Evolutionary conservation across 1,284 basidiomycete species (phyloP), one percentile per base, ranked within the genome.

Genomic region (Malassezia brasiliensis): DNA sequence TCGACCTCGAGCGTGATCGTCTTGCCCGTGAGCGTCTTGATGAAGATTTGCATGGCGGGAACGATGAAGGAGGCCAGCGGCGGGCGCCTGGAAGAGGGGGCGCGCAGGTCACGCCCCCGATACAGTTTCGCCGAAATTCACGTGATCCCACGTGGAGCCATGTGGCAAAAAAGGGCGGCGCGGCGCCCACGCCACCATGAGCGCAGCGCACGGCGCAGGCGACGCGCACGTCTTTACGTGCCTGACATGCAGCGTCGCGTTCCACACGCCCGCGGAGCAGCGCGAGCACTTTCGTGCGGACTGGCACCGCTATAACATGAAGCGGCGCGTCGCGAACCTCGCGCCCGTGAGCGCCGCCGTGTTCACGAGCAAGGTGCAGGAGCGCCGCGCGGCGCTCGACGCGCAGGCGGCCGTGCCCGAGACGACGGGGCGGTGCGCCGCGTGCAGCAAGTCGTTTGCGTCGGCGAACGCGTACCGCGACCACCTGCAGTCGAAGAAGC

Each of bases 291-390:
- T 94, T 76, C 83, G 84, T 64, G 89, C 89, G 35, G 94, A 99
- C 76, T 85, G 88, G 75, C 94, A 98, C 77, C 81, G 91, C 50
- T 99, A 98, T 78, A 99, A 99, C 76, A 90, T 96, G 85, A 96
- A 96, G 50, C 85, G 94, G 62, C 84, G 90, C 36, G 88, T 96
- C 17, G 91, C 94, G 7, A 84, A 82, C 14, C 81, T 99, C 2
- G 86, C 89, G 5, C 91, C 94, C 3, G 84, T 99, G 68, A 84
- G 83, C 56, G 82, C 81, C 0, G 77, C 80, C 7, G 72, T 85
- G 0, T 99, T 96, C 79, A 86, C 90, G 68, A 83, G 89, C 68
- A 98, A 96, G 73, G 86, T 96, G n/a, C 74, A 86, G 30, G 60
- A 63, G 46, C 58, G 60, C 20, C 61, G 61, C 22, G 61, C 62